Base-by-base conservation (phyloP, 345 rosid genomes). In the Acer yangbiense region DNA sequence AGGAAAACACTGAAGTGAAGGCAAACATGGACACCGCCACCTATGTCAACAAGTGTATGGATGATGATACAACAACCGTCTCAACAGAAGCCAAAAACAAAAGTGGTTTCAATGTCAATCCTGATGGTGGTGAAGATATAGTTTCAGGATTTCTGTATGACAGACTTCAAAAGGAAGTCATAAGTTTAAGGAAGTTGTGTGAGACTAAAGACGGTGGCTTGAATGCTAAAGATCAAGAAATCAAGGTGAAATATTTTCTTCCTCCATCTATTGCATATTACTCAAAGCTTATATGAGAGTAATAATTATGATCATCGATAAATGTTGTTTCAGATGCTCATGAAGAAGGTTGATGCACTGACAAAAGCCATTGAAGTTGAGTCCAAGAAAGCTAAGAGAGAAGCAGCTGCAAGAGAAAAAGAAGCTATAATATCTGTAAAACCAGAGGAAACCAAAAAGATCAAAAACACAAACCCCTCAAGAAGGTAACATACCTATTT, bases 91-190 rank as follows among this genome's bases (percentile, higher is more conserved):
- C 64, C 44, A 83, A 64, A 72, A 66, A 14, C 68, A 74, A 83
- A 44, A 77, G 60, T 43, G 73, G 67, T 52, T 83, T 69, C 65
- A 69, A 69, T 46, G 13, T 39, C 32, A 72, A 39, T 76, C 54
- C 77, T 58, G 39, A 35, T 35, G 75, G 68, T 64, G 68, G 27
- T 9, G 82, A 85, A 73, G 95, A 96, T 81, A 23, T 76, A 75
- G 95, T 96, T 78, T 96, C 99, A 7, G 99, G 98, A 23, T 89
- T 94, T 77, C 76, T 96, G 71, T 96, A 91, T 79, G 99, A 96
- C 50, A 93, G 87, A 70, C 87, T 96, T 81, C 99, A 96, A 64
- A 96, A 89, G 73, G 99, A 91, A 86, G 92, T 94, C 5, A 79
- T 92, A 65, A 75, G 72, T 76, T 83, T 96, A 79, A 89, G 93